A percentile compares a stretch with the other conserved stretches of the same genome.
phyloP scores from a whole-genome alignment of 257 asterid genomes.

The Gardenia jasminoides region DNA sequence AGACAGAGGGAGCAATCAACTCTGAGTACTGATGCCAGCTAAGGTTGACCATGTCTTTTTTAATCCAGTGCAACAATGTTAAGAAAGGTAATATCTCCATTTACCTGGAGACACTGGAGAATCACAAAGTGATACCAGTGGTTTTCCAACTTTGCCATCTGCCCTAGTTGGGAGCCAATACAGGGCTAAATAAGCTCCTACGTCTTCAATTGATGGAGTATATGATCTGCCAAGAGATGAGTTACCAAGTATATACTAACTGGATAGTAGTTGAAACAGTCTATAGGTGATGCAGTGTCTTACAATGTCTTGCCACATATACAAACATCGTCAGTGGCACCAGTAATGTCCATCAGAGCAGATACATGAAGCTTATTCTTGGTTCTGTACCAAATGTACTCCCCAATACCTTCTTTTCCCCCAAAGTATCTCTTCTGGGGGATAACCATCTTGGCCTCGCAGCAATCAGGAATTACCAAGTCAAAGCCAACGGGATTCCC shows the following conservation, averaged over 20 bases:
- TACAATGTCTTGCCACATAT: slow-evolving; percentile 57
- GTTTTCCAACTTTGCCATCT: slow-evolving; percentile 70
- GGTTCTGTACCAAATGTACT: slow-evolving; percentile 79
- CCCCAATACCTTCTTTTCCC: slow-evolving; percentile 84
- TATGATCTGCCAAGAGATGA: slow-evolving; percentile 53
- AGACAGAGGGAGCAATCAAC: too few relatives aligned
- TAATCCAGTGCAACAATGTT: neutral
- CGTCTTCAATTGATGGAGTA: slow-evolving; percentile 76
- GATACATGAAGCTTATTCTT: slow-evolving; percentile 61
- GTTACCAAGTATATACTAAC: slow-evolving; percentile 6
- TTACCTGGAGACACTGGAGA: slow-evolving; percentile 86
- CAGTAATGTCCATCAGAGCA: slow-evolving; percentile 52
- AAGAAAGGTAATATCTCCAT: neutral
- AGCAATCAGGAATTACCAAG: slow-evolving; percentile 72
- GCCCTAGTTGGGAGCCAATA: slow-evolving; percentile 80
- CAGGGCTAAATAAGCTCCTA: slow-evolving; percentile 77
- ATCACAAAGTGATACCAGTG: slow-evolving; percentile 64
- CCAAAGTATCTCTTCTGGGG: slow-evolving; percentile 76
- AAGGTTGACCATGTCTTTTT: neutral
- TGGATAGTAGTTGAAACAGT: neutral
- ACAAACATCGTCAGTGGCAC: slow-evolving; percentile 46
- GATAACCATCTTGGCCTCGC: slow-evolving; percentile 77
- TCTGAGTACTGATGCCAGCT: neutral
- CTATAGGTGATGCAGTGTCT: slow-evolving; percentile 25
- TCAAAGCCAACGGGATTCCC: slow-evolving; percentile 82